Evolutionary conservation across 1,139 yeast genomes (phyloP), one percentile per base, ranked within the genome.

Genomic region (Taphrina wiesneri): DNA sequence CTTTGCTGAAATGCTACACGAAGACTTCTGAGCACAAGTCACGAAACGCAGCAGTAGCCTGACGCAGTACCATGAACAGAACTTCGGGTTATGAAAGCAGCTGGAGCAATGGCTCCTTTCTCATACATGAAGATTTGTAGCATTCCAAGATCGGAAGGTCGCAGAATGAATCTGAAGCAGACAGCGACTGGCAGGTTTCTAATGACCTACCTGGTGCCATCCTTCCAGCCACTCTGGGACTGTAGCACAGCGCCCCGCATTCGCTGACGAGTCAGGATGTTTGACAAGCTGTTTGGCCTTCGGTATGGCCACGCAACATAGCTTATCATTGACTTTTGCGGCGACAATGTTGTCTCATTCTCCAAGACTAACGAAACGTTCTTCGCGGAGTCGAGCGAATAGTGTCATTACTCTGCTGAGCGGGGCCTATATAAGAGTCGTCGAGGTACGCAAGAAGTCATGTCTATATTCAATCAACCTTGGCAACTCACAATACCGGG

Each of bases 291-390:
- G 1, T 19, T 7, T 28, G 5, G 15, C 3, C 26, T 13, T 21
- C 6, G 28, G 49, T 11, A 19, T 7, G 7, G 43, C 28, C 49
- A 21, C 26, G n/a, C 49, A 21, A 6, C 49, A 21, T 45, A 11
- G n/a, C 28, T 7, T 1, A 45, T 45, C 49, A 45, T 45, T n/a
- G n/a, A 45, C 28, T n/a, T 23, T 21, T 45, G 28, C 49, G 49
- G 49, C 26, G 49, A 45, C 25, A 23, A 21, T 19, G 49, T 45
- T 45, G 49, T 45, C 49, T 45, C 49, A 45, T 45, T 17, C 49
- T 21, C 21, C 45, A 39, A 5, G n/a, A 5, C 34, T 30, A 11
- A 30, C 34, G 34, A 30, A 30, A 11, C 34, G 11, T 30, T 30
- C 34, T 30, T 6, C 34, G 6, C 34, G 34, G 11, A 6, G 6